Evolutionary conservation across 2,329 filamentous ascomycete genomes (phyloP).

Genomic region (Neospermospora avenae): DNA sequence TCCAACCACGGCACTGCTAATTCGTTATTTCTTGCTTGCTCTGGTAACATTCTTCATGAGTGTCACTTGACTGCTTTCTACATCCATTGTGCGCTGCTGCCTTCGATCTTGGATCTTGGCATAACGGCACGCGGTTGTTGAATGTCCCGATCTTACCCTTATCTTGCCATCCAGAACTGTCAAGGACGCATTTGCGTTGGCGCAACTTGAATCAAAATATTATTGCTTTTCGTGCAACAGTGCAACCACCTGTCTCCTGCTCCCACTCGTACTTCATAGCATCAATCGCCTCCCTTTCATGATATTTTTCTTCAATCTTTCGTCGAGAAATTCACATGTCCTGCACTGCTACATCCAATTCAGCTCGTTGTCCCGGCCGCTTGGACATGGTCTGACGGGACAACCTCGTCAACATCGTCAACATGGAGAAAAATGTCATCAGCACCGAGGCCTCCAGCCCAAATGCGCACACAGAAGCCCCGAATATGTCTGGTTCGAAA

Average conservation of each 20-base stretch:
- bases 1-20: background rate
- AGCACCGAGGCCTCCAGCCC: background rate
- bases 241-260: background rate
- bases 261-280: background rate
- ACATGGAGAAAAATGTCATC: slow-evolving; percentile 10
- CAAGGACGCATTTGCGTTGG: background rate
- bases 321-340: background rate
- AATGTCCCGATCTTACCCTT: slow-evolving; percentile 3
- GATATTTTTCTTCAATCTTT: background rate
- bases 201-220: background rate
- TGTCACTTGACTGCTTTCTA: background rate
- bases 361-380: background rate
- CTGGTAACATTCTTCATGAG: background rate
- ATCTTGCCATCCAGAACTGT: background rate
- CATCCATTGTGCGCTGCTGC: slow-evolving; percentile 1
- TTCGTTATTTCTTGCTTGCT: background rate
- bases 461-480: background rate
- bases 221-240: background rate
- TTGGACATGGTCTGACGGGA: background rate
- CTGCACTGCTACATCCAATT: background rate
- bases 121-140: background rate
- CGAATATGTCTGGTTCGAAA: background rate
- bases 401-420: background rate
- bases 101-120: slow-evolving; percentile 2
- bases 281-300: background rate